Evolutionary conservation across 148 eudicot genomes (phyloP).

Genomic region (Camellia japonica): DNA sequence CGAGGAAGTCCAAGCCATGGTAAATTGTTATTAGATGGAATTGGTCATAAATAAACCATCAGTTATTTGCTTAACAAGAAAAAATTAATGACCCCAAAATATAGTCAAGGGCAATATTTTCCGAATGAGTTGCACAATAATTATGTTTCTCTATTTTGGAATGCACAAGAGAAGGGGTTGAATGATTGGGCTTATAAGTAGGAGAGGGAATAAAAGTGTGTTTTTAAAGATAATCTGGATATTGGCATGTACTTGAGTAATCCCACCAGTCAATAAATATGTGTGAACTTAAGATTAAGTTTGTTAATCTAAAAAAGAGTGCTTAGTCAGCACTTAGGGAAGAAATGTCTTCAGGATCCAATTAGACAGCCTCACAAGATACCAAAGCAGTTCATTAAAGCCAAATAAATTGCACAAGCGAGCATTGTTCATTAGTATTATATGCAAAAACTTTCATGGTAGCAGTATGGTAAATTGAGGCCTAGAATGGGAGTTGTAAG

Average conservation of each 20-base stretch:
- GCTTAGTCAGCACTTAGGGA: background rate
- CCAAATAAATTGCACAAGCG: no score
- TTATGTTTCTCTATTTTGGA: background rate
- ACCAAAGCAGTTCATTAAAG: no score
- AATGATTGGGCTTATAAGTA: background rate
- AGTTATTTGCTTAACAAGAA: background rate
- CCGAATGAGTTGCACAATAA: background rate
- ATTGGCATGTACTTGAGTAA: background rate
- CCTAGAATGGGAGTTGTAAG: background rate
- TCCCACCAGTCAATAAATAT: background rate
- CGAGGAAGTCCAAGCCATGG: background rate
- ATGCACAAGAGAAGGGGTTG: background rate
- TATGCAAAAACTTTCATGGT: background rate
- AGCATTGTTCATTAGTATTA: no score
- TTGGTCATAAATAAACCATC: background rate
- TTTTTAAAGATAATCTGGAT: no score
- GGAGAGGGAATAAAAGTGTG: background rate
- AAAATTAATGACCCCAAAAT: background rate
- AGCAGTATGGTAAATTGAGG: background rate
- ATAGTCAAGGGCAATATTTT: no score
- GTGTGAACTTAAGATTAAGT: background rate
- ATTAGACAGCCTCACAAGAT: background rate
- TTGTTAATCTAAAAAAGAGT: background rate
- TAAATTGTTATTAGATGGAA: background rate
- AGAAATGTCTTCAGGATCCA: background rate